Conservation (phyloP, 257 asterid species). For the Solanum piurae region DNA sequence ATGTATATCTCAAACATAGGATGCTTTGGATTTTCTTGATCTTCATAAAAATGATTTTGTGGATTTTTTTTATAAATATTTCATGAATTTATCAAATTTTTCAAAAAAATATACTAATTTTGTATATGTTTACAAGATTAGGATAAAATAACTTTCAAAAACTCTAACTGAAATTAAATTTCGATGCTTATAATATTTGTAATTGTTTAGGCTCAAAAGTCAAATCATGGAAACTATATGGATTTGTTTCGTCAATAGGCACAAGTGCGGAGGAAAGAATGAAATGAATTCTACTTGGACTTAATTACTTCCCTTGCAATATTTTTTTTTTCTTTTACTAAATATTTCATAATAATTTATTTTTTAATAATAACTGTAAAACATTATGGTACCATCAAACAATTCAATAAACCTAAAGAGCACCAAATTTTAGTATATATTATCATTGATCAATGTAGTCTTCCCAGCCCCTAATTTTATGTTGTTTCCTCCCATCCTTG, state of each 20-base stretch:
- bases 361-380: not conserved
- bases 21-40: not conserved
- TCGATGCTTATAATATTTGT: too few relatives aligned
- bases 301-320: not conserved
- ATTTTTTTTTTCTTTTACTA: not conserved
- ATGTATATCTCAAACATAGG: too few relatives aligned
- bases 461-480: not conserved
- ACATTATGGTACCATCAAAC: not conserved
- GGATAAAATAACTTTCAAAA: too few relatives aligned
- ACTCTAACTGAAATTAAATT: too few relatives aligned
- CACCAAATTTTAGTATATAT: not conserved
- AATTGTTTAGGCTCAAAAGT: not conserved
- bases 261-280: not conserved
- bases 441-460: not conserved
- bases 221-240: not conserved
- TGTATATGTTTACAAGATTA: too few relatives aligned
- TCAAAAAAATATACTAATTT: too few relatives aligned
- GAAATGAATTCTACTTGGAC: not conserved
- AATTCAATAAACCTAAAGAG: not conserved
- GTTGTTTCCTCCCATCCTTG: not conserved
- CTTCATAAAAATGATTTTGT: not conserved
- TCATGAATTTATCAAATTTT: too few relatives aligned
- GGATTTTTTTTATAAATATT: not conserved
- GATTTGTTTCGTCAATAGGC: slow-evolving; percentile 5
- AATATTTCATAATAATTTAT: too few relatives aligned